Evolutionary conservation across 2,329 filamentous ascomycete species (phyloP).

Genomic region (Microcyclosporella mali): DNA sequence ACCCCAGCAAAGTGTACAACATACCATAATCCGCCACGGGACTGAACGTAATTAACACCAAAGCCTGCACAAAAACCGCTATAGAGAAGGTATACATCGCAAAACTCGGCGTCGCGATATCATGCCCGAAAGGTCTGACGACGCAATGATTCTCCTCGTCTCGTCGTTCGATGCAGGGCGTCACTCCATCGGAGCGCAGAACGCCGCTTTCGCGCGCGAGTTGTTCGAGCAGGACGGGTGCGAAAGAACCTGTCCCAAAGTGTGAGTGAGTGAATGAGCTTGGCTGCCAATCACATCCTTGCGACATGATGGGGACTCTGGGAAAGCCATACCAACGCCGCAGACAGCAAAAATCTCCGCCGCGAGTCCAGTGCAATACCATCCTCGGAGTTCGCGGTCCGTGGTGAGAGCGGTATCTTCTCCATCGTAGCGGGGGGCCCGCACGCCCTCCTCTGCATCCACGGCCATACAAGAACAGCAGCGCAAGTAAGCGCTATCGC

Average conservation of each 20-base stretch:
- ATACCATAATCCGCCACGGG: slow-evolving; percentile 88
- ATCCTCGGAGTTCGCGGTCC: slow-evolving; percentile 24
- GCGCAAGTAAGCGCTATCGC: no score
- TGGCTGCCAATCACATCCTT: slow-evolving; percentile 13
- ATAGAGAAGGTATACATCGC: slow-evolving; percentile 93
- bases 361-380: slow-evolving; percentile 50
- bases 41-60: slow-evolving; percentile 88
- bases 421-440: slow-evolving; percentile 21
- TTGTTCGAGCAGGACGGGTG: slow-evolving; percentile 86
- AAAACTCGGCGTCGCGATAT: slow-evolving; percentile 88
- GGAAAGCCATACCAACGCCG: slow-evolving; percentile 61
- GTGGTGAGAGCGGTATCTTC: slow-evolving; percentile 24
- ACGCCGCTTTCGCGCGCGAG: slow-evolving; percentile 84
- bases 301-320: no score
- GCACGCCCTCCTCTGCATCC: slow-evolving; percentile 3
- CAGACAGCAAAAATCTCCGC: slow-evolving; percentile 93
- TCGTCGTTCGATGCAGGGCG: slow-evolving; percentile 51
- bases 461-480: slow-evolving; percentile 3
- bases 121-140: slow-evolving; percentile 66
- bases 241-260: slow-evolving; percentile 75
- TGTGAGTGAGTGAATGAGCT: no score
- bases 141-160: slow-evolving; percentile 62
- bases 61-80: slow-evolving; percentile 76
- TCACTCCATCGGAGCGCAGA: slow-evolving; percentile 65
- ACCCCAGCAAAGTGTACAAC: slow-evolving; percentile 1